Base-by-base conservation (phyloP, 352 stramenopile species). In the Pythium chondricola region DNA sequence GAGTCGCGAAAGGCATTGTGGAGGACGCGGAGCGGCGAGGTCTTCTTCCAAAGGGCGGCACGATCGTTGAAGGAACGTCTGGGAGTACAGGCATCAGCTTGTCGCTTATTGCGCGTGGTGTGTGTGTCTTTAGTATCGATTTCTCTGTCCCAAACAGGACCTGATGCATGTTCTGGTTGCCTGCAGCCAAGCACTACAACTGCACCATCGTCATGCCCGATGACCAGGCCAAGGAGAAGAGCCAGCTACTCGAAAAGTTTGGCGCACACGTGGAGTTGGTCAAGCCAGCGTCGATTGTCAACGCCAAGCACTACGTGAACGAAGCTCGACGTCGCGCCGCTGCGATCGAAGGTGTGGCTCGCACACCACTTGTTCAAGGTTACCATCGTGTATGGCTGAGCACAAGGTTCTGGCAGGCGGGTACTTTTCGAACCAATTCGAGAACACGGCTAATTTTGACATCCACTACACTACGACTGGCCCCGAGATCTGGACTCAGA, bases 391-490 rank as follows among this genome's bases (percentile, higher is more conserved):
- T n/a, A n/a, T n/a, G n/a, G n/a, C n/a, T n/a, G n/a, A n/a, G n/a
- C n/a, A n/a, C n/a, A n/a, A n/a, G 26, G 29, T 44, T 53, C 11
- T 14, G 18, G 2, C 43, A 89, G 83, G 85, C 22, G 95, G 85
- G 7, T 93, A 97, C 47, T 99, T 98, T 64, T 86, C 96, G 30
- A 88, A 99, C 61, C 97, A 99, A 63, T 99, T 99, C 63, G 96
- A 99, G 52, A 99, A 98, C 67, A 73, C 80, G 20, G 81, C 93
- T 24, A 99, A 99, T 74, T 95, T 90, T 20, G 67, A 92, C 6
- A 94, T 85, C 11, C 96, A 99, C 71, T 97, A 97, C 58, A 44
- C 65, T 6, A 89, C 78, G 11, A 99, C 96, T 0, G 97, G 93
- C 0, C 95, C 86, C 1, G 97, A 99, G 75, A 98, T 99, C 56